Base-by-base conservation (phyloP, 805 yeast species). In the Blastobotrys americana region DNA sequence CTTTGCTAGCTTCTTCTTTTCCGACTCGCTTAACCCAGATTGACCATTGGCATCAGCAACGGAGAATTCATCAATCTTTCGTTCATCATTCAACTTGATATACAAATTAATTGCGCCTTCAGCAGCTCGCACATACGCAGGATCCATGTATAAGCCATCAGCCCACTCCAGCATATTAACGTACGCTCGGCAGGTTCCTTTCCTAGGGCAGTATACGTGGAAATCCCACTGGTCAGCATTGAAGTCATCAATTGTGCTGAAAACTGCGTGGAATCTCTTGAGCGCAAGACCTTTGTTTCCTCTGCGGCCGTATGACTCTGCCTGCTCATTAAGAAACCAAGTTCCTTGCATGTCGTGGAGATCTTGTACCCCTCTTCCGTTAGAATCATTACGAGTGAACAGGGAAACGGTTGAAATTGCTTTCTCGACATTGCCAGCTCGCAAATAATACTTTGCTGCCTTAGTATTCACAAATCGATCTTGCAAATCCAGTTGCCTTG, bases 391-490 rank as follows among this genome's bases (percentile, higher is more conserved):
- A 58, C 82, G 82, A 16, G 97, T 87, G 70, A 93, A 93, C 46
- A 86, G 64, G 2, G 90, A 78, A 15, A 85, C 82, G 22, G 77
- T 67, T 42, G 77, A 80, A 42, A 84, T 73, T 1, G 96, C 97
- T 49, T 80, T 76, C 22, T 83, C 84, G 18, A 85, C 69, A 47
- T 76, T 65, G 58, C 84, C 76, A 9, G 93, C 87, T 56, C 97
- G 74, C 49, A 90, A 63, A 42, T 75, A 77, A 58, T 93, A 93
- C 60, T 87, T 87, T 39, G 84, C 84, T 4, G 96, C 73, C 58
- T 87, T 88, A 44, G 95, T 77, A 63, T 93, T 93, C 58, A 93
- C 77, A 60, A 85, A 90, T 52, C 98, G 72, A 64, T 93, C 99
- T 62, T 87, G 96, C 46, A 84, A 71, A 60, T 93, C 96, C 45